phyloP scores from a whole-genome alignment of 768 basidiomycete genomes.

The Chlorophyllum brunneum region DNA sequence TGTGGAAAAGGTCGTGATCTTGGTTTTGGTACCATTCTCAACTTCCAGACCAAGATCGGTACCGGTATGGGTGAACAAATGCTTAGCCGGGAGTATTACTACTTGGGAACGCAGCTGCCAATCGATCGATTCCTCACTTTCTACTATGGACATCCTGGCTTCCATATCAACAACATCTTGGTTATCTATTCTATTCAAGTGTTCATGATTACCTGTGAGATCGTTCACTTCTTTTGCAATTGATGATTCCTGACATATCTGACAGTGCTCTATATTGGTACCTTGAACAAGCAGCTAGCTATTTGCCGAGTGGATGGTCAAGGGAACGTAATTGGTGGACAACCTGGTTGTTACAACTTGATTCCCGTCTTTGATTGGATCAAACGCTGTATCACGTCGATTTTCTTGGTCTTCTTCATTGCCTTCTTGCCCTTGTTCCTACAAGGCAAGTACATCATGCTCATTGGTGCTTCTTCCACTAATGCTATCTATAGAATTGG shows the following conservation, averaged over 20 bases:
- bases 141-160: conserved; percentile 99
- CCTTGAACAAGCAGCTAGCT: conserved; percentile 87
- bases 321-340: conserved; percentile 77
- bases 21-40: conserved; percentile 97
- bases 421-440: conserved; percentile 95
- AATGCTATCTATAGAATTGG: conserved; percentile 61
- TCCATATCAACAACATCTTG: conserved; percentile 99
- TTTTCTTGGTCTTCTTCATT: conserved; percentile 98
- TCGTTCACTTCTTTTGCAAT: conserved; percentile 5
- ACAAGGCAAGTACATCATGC: conserved; percentile 59
- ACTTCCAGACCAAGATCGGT: conserved; percentile 99
- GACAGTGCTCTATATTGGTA: conserved; percentile 89
- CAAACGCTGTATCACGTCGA: conserved; percentile 91
- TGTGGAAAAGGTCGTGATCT: conserved; percentile 99
- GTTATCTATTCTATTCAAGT: conserved; percentile 98
- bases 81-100: conserved; percentile 99
- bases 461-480: background rate
- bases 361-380: conserved; percentile 98
- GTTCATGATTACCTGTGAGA: conserved; percentile 93
- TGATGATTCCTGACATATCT: conserved; percentile 1
- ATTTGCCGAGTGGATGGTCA: conserved; percentile 86
- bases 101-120: conserved; percentile 95
- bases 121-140: conserved; percentile 99
- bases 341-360: conserved; percentile 93
- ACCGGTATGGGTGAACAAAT: conserved; percentile 99